These are phyloP conservation scores for Boletus edulis DNA, from an alignment of 768 basidiomycete species.

Conservation along the genomic window DNA sequence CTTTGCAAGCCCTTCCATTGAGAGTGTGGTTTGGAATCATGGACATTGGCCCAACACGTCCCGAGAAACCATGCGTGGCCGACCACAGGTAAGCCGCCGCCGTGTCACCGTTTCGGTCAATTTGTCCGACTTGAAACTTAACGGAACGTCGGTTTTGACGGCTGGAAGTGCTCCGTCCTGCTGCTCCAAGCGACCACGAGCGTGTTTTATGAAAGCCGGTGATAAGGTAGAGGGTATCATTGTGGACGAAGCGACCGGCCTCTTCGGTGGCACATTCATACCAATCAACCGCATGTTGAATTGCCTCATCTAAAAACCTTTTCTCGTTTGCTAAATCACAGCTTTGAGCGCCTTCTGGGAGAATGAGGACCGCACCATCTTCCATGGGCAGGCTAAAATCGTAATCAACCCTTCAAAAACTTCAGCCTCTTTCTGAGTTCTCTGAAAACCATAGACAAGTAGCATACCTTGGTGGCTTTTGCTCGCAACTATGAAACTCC, in stretches of 20 bases:
- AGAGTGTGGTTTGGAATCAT: no score
- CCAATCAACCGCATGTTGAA: background rate
- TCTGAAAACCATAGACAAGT: background rate
- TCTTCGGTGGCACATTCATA: background rate
- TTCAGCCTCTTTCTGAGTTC: no score
- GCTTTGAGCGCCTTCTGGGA: no score
- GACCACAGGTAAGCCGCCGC: background rate
- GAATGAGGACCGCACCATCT: background rate
- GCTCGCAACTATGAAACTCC: background rate
- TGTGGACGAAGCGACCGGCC: background rate
- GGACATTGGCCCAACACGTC: no score
- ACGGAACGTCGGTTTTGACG: background rate
- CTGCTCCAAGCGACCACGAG: no score
- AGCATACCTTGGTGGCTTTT: background rate
- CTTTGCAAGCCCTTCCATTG: no score
- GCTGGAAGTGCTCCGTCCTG: background rate
- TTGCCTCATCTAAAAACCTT: background rate
- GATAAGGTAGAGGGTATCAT: no score
- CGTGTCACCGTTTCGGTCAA: background rate
- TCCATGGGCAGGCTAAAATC: background rate
- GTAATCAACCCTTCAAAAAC: background rate
- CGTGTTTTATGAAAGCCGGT: no score
- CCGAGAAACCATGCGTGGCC: no score
- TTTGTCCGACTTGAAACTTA: background rate
- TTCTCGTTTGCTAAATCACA: background rate